phyloP scores from a whole-genome alignment of 1,284 basidiomycete genomes.

The Leccinum ponderosum region DNA sequence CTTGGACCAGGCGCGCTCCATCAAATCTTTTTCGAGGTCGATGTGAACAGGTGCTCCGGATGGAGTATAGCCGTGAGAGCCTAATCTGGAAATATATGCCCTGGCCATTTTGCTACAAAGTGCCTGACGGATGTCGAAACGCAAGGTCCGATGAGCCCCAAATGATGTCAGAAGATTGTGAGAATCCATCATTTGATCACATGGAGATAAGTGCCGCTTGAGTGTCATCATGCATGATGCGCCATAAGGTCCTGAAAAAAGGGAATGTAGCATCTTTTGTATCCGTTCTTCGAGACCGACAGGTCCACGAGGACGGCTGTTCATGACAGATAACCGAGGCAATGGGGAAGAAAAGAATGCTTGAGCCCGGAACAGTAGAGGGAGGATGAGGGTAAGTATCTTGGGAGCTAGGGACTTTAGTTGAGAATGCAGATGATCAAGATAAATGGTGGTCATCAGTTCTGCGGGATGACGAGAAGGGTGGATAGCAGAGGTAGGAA shows the following conservation, averaged over 20 bases:
- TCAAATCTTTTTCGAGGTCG: constrained; percentile 57
- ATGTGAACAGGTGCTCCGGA: constrained; percentile 60
- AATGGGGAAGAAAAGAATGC: constrained; percentile 63
- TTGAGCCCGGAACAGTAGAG: constrained; percentile 67
- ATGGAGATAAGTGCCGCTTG: constrained; percentile 46
- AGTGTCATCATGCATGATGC: constrained; percentile 62
- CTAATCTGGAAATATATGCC: constrained; percentile 57
- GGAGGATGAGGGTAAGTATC: constrained; percentile 57
- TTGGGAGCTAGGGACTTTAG: constrained; percentile 55
- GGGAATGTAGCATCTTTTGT: constrained; percentile 50
- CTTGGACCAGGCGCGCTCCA: constrained; percentile 71
- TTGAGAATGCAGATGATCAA: constrained; percentile 60
- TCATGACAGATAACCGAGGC: constrained; percentile 57
- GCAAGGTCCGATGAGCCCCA: constrained; percentile 68
- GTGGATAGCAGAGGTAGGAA: constrained; percentile 22
- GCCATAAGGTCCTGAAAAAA: constrained; percentile 66
- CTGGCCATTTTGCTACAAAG: constrained; percentile 62
- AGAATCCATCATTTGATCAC: constrained; percentile 25
- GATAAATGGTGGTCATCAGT: constrained; percentile 60
- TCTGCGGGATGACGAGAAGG: constrained; percentile 51
- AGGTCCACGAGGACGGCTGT: constrained; percentile 37
- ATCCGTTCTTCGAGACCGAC: constrained; percentile 55
- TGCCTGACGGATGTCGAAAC: constrained; percentile 60
- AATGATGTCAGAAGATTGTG: constrained; percentile 39
- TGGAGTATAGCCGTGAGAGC: constrained; percentile 52